A percentile compares a stretch with the other conserved stretches of the same genome.
These are phyloP conservation scores for Juncus effusus DNA, from an alignment of 176 grass and related monocot genomes.

Conservation along the genomic window DNA sequence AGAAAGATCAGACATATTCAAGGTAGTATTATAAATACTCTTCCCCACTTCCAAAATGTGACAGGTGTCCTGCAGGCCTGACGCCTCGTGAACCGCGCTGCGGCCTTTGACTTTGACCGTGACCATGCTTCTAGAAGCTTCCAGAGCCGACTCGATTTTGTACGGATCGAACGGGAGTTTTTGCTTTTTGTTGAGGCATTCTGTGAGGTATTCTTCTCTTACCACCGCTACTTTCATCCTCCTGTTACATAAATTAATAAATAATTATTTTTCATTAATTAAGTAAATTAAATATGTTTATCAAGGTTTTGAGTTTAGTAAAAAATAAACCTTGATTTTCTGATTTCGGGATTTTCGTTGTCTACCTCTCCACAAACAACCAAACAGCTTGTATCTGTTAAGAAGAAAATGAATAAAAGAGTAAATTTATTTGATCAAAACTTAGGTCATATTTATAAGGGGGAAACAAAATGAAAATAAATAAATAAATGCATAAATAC, in stretches of 20 bases:
- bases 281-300: background rate
- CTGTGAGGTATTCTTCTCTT: conserved; percentile 59
- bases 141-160: conserved; percentile 50
- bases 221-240: conserved; percentile 84
- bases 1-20: conserved; percentile 96
- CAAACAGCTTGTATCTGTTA: conserved; percentile 83
- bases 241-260: conserved; percentile 45
- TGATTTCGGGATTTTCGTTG: conserved; percentile 63
- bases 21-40: conserved; percentile 91
- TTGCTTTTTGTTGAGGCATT: conserved; percentile 66
- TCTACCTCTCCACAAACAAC: conserved; percentile 57
- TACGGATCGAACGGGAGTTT: conserved; percentile 75
- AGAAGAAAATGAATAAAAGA: conserved; percentile 28
- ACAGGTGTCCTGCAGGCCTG: conserved; percentile 84
- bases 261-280: background rate
- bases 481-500: conserved; percentile 31
- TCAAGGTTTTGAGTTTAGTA: conserved; percentile 1
- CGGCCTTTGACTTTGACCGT: conserved; percentile 96
- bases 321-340: conserved; percentile 72
- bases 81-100: conserved; percentile 94
- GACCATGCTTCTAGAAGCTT: conserved; percentile 63
- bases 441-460: background rate
- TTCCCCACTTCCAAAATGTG: conserved; percentile 90
- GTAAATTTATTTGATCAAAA: conserved; percentile 8
- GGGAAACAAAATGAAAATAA: conserved; percentile 15